These are phyloP conservation scores for Starmerella cellae DNA, from an alignment of 805 yeast genomes.

Conservation along the genomic window DNA sequence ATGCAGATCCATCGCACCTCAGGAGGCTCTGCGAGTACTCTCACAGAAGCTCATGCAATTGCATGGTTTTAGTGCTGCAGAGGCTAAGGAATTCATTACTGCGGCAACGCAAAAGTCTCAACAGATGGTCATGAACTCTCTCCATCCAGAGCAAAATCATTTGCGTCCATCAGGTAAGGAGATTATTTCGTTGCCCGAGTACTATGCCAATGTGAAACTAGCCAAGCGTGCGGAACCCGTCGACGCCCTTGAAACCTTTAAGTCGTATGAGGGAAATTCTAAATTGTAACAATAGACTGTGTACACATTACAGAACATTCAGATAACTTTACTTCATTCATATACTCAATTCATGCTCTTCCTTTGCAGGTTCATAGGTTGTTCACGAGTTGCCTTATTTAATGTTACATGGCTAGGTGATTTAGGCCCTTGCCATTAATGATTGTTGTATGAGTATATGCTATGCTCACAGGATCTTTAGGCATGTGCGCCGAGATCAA, in stretches of 20 bases:
- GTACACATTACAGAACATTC: too few relatives aligned
- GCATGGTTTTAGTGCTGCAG: constrained; percentile 18
- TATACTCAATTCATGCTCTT: too few relatives aligned
- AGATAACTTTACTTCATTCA: too few relatives aligned
- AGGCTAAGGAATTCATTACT: constrained; percentile 24
- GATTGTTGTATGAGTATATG: too few relatives aligned
- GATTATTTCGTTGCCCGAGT: constrained; percentile 5
- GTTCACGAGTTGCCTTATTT: too few relatives aligned
- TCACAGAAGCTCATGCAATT: constrained; percentile 11
- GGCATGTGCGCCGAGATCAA: constrained; percentile 11
- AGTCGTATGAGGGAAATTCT: constrained; percentile 9
- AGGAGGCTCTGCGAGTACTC: constrained; percentile 15
- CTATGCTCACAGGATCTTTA: too few relatives aligned
- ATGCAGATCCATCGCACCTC: constrained; percentile 13
- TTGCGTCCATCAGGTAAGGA: constrained; percentile 3
- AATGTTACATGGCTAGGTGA: too few relatives aligned
- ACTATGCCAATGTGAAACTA: constrained; percentile 6
- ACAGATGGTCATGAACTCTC: background rate
- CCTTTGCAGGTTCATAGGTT: too few relatives aligned
- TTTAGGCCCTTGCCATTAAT: background rate
- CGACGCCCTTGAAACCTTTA: constrained; percentile 1
- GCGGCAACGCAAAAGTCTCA: constrained; percentile 4
- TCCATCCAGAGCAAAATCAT: background rate
- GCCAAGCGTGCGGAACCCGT: constrained; percentile 10
- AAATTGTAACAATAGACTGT: constrained; percentile 11